Evolutionary conservation across 73 alveolate genomes (phyloP), one percentile per base, ranked within the genome.

Genomic region (Symbiodinium pilosum): DNA sequence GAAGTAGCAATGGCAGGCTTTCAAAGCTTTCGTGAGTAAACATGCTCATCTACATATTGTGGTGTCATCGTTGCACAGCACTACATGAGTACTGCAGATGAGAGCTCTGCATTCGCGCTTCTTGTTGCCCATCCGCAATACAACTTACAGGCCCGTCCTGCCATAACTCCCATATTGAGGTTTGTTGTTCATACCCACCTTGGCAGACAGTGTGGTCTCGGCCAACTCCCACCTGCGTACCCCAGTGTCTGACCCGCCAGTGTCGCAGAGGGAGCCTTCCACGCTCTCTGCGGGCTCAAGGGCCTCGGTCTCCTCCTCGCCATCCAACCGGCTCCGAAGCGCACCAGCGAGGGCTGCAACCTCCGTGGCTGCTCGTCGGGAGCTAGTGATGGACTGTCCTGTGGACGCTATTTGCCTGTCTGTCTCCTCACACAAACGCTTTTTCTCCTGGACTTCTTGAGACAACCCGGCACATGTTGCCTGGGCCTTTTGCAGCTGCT

Each of bases 251-350:
- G 81, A 64, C 1, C 81, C 81, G 41, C 81, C 81, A 9, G 81
- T 64, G 14, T 64, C 81, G 34, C 81, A 64, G 39, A 20, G 81
- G 34, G 81, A 64, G 81, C 81, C 81, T n/a, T 64, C 81, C 81
- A 32, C 81, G 38, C 81, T 64, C 81, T 64, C 81, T 28, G 30
- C 24, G 34, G 81, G 24, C 81, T 64, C 81, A 28, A n/a, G 20
- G 11, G 77, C 28, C 77, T 64, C 36, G 12, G 81, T 64, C 81
- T 64, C 81, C 85, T 73, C 85, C 44, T 34, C 85, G 5, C 24
- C 85, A 32, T n/a, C 44, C 85, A 73, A 12, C 34, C 85, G 85
- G 85, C 43, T 73, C 51, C 30, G 41, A 34, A 73, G 43, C 11
- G 85, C 85, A 6, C 28, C 16, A 12, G 85, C 85, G 34, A 73